Percentiles rank a stretch among this genome's conserved stretches.
phyloP scores from a whole-genome alignment of 345 rosid genomes.

The Toxicodendron radicans region DNA sequence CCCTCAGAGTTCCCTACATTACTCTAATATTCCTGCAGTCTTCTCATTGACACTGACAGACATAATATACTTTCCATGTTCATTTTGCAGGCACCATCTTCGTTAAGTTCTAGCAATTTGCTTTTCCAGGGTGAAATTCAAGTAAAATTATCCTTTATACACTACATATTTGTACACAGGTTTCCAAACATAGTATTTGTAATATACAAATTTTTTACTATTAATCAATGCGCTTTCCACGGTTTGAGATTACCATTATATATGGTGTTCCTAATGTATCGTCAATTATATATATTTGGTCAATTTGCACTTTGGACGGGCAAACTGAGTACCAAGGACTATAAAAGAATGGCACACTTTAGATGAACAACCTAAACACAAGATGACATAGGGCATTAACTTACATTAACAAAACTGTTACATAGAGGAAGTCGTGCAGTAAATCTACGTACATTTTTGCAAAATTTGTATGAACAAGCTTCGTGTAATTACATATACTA shows the following conservation, averaged over 20 bases:
- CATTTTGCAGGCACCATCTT: slow-evolving; percentile 75
- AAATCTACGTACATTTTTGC: slow-evolving; percentile 20
- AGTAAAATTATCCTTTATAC: no score
- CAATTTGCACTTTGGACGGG: no score
- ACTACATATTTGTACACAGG: no score
- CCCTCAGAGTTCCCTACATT: background rate
- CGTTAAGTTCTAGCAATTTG: slow-evolving; percentile 30
- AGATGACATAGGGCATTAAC: slow-evolving; percentile 11
- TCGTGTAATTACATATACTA: slow-evolving; percentile 13
- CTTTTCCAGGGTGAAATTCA: background rate
- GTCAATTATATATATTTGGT: no score
- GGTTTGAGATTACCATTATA: no score
- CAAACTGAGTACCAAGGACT: no score
- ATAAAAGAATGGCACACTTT: no score
- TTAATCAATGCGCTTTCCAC: no score
- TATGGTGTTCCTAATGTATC: no score
- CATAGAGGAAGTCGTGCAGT: slow-evolving; percentile 4
- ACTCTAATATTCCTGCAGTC: background rate
- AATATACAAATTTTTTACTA: no score
- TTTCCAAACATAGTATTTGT: no score
- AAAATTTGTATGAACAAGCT: slow-evolving; percentile 16
- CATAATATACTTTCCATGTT: background rate
- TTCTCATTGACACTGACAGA: background rate
- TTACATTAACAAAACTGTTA: slow-evolving; percentile 13
- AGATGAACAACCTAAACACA: background rate